phyloP scores from a whole-genome alignment of 106 monocot genomes.

The Phalaenopsis aphrodite region DNA sequence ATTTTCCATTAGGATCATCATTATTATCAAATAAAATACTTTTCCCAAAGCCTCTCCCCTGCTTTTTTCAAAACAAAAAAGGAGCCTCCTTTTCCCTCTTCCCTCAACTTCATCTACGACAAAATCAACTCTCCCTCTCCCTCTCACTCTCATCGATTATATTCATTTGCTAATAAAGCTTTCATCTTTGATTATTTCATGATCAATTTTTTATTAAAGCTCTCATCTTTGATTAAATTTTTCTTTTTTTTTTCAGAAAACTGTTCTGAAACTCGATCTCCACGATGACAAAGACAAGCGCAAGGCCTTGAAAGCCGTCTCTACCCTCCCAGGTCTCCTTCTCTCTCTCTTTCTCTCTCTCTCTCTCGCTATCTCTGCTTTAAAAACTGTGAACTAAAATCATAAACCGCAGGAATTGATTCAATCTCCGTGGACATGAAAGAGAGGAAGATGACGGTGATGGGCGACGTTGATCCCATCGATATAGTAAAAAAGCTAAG shows the following conservation, averaged over 20 bases:
- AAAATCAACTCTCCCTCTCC: neutral
- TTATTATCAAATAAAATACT: too few relatives aligned
- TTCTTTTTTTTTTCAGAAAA: constrained; percentile 4
- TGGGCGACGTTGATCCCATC: constrained; percentile 15
- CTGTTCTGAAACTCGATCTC: constrained; percentile 10
- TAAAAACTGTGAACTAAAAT: neutral
- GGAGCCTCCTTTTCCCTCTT: neutral
- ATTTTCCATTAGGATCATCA: too few relatives aligned
- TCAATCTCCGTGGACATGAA: constrained; percentile 19
- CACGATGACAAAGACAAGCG: constrained; percentile 17
- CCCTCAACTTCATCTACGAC: too few relatives aligned
- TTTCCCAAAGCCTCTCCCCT: neutral
- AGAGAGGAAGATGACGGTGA: constrained; percentile 12
- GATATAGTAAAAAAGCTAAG: constrained; percentile 12
- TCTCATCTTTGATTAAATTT: neutral
- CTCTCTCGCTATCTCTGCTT: neutral
- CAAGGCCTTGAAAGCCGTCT: constrained; percentile 20
- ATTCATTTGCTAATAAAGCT: neutral
- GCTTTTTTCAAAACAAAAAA: neutral
- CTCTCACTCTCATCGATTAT: neutral
- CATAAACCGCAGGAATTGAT: constrained; percentile 13
- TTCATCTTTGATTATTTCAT: too few relatives aligned
- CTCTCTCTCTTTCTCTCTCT: constrained; percentile 12
- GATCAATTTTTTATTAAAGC: neutral
- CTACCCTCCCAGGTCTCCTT: constrained; percentile 9